A percentile compares a stretch with the other conserved stretches of the same genome.
phyloP scores from a whole-genome alignment of 1,139 yeast genomes.

The Saccharomyces hybrid region DNA sequence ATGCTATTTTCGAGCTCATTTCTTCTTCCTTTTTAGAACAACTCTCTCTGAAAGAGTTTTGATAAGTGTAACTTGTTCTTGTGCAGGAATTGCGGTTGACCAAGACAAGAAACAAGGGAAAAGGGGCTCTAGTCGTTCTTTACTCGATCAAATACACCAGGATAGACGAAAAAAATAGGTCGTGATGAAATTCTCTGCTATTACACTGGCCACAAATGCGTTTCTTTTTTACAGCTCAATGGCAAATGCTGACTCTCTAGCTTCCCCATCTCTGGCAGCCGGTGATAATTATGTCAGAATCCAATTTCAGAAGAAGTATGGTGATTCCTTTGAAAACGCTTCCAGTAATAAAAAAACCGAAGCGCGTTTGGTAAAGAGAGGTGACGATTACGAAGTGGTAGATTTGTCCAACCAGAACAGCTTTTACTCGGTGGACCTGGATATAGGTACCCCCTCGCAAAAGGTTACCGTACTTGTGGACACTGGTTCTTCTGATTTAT shows the following conservation, averaged over 20 bases:
- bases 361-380: conserved; percentile 9
- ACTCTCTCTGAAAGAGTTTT: background rate
- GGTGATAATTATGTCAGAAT: background rate
- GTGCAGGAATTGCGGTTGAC: background rate
- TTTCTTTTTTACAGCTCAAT: background rate
- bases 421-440: conserved; percentile 25
- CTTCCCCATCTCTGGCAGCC: background rate
- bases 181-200: background rate
- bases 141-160: background rate
- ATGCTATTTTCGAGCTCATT: too few species aligned
- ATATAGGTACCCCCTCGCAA: conserved; percentile 49
- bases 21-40: background rate
- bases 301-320: background rate
- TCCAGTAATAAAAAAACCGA: background rate
- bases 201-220: background rate
- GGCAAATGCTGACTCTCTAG: background rate
- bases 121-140: background rate
- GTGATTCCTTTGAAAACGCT: background rate
- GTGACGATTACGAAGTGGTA: conserved; percentile 13
- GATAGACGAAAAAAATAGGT: background rate
- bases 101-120: background rate
- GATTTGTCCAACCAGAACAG: conserved; percentile 19
- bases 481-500: conserved; percentile 67
- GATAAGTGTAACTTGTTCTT: background rate
- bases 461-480: conserved; percentile 50